A percentile compares a stretch with the other conserved stretches of the same genome.
Conservation (phyloP, 148 eudicot genomes). For the Pouteria glomerata region DNA sequence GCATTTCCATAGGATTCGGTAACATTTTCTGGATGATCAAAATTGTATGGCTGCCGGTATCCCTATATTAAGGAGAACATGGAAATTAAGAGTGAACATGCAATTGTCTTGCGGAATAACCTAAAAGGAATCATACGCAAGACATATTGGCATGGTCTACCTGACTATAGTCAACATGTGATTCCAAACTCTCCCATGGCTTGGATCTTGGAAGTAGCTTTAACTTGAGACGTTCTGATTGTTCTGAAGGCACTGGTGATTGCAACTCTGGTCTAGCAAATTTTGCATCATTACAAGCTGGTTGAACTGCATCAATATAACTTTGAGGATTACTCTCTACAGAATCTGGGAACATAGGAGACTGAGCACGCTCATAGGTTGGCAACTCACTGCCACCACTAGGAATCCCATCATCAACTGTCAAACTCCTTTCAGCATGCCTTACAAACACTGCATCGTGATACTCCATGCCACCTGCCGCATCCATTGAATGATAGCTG, state of each 20-base stretch:
- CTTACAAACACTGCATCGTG: constrained; percentile 30
- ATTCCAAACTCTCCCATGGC: constrained; percentile 55
- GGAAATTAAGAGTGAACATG: background rate
- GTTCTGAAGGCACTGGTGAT: constrained; percentile 27
- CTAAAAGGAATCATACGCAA: background rate
- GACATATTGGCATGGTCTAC: constrained; percentile 22
- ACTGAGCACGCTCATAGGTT: constrained; percentile 33
- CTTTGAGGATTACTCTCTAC: constrained; percentile 31
- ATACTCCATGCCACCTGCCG: constrained; percentile 27
- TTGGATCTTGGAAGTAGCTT: constrained; percentile 78
- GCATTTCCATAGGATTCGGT: constrained; percentile 27
- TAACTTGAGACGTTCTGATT: constrained; percentile 62
- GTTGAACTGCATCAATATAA: constrained; percentile 35
- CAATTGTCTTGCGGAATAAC: background rate
- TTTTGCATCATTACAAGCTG: constrained; percentile 26
- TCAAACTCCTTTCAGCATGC: constrained; percentile 46
- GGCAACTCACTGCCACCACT: constrained; percentile 38
- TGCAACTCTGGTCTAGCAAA: constrained; percentile 30
- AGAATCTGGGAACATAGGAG: constrained; percentile 28
- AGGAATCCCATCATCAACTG: constrained; percentile 32
- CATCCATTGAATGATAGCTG: constrained; percentile 16
- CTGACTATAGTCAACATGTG: constrained; percentile 45
- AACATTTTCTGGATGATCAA: constrained; percentile 24
- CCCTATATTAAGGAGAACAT: constrained; percentile 23
- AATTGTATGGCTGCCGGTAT: constrained; percentile 30